Conservation (phyloP, 2,329 filamentous ascomycete genomes). For the Epichloe scottii region DNA sequence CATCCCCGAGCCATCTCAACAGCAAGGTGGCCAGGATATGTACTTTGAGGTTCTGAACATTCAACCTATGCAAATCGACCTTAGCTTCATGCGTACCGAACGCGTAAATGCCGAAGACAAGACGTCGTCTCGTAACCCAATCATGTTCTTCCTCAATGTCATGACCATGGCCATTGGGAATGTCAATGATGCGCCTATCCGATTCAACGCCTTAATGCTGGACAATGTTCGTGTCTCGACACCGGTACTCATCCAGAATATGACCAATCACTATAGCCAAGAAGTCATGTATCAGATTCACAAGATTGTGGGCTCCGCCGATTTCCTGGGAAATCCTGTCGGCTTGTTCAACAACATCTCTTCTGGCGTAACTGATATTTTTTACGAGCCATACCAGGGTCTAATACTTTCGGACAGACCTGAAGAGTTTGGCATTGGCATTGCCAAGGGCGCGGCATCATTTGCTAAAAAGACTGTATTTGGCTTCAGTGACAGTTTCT, state of each 20-base stretch:
- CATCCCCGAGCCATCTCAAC: conserved; percentile 80
- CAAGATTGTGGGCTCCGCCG: conserved; percentile 91
- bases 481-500: conserved; percentile 92
- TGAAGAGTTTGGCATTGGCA: conserved; percentile 86
- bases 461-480: conserved; percentile 99
- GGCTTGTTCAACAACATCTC: conserved; percentile 97
- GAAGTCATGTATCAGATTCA: conserved; percentile 93
- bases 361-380: conserved; percentile 93
- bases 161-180: conserved; percentile 99
- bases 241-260: conserved; percentile 68
- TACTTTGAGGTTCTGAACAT: conserved; percentile 97
- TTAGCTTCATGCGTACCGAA: conserved; percentile 95
- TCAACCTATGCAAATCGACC: conserved; percentile 93
- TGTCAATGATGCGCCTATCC: conserved; percentile 92
- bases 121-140: conserved; percentile 75
- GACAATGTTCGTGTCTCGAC: conserved; percentile 92
- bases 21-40: conserved; percentile 80
- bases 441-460: conserved; percentile 90
- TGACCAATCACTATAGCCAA: conserved; percentile 92
- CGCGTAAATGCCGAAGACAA: conserved; percentile 94
- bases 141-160: conserved; percentile 98
- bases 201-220: conserved; percentile 83
- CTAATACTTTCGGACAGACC: conserved; percentile 92
- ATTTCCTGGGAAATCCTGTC: conserved; percentile 95
- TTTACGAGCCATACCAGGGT: conserved; percentile 98